Conservation (phyloP, 1,284 basidiomycete genomes). For the Exobasidium cylindrosporum region DNA sequence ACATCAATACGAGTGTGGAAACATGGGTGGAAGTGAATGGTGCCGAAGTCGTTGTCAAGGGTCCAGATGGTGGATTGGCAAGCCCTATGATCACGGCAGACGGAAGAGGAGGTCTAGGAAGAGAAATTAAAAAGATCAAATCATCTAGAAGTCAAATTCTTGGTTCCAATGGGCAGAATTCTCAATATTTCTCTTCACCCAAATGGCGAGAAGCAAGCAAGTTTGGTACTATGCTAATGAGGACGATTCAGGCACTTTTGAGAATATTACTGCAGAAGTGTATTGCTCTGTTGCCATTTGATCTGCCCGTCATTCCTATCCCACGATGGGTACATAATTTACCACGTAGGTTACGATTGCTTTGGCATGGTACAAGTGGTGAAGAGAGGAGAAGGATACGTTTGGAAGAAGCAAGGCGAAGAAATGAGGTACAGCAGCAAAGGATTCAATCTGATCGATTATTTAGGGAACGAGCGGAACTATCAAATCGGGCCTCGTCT, state of each 20-base stretch:
- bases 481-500: background rate
- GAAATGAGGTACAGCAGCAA: background rate
- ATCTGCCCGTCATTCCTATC: conserved; percentile 22
- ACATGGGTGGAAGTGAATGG: conserved; percentile 43
- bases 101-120: conserved; percentile 4
- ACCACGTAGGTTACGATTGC: conserved; percentile 33
- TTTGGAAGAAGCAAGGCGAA: conserved; percentile 13
- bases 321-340: conserved; percentile 22
- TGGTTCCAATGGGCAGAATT: background rate
- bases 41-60: conserved; percentile 2
- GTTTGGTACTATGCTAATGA: background rate
- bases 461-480: background rate
- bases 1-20: conserved; percentile 26
- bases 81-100: background rate
- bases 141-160: background rate
- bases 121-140: conserved; percentile 7
- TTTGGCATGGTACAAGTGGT: conserved; percentile 51
- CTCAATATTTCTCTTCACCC: background rate
- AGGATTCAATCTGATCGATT: background rate
- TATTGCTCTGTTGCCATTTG: conserved; percentile 9
- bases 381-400: conserved; percentile 29
- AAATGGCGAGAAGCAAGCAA: background rate
- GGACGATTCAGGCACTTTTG: background rate
- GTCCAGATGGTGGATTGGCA: background rate
- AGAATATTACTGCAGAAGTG: background rate